Evolutionary conservation across 2,329 filamentous ascomycete genomes (phyloP).

Genomic region (Fusarium udum): DNA sequence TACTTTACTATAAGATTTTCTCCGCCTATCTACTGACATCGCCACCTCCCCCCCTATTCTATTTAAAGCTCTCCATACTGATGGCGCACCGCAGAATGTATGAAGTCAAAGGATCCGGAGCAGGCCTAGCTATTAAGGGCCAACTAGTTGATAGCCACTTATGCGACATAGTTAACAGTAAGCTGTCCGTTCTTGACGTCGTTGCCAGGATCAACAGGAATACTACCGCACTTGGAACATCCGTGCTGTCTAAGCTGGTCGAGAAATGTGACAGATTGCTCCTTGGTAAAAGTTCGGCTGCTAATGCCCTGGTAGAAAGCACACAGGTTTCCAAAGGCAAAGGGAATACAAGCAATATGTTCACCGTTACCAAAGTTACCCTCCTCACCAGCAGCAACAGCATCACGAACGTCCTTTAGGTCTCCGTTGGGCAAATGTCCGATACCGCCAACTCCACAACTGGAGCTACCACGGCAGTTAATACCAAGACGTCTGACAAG

Average conservation of each 20-base stretch:
- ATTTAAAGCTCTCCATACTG: rapidly evolving
- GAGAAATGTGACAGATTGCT: not conserved
- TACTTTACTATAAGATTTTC: not conserved
- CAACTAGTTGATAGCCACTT: not conserved
- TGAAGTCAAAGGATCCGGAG: rapidly evolving
- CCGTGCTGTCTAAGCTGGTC: not conserved
- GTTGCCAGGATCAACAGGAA: not conserved
- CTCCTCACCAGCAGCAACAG: not conserved
- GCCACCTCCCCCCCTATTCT: rapidly evolving
- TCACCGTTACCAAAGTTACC: not conserved
- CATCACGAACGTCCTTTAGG: not conserved
- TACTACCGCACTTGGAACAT: conserved; percentile 3
- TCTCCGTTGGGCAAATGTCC: not conserved
- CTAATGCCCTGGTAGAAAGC: not conserved
- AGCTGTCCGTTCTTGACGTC: not conserved
- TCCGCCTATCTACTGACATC: not conserved
- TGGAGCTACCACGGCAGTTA: not conserved
- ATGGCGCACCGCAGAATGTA: not conserved
- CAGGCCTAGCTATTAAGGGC: not conserved
- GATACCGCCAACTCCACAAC: not conserved
- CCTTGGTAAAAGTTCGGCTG: not conserved
- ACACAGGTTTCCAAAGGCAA: not conserved
- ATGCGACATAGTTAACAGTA: not conserved
- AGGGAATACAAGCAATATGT: not conserved
- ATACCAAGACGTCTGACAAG: not conserved